These are phyloP conservation scores for Stephania yunnanensis DNA, from an alignment of 164 flowering plant species.

Conservation along the genomic window DNA sequence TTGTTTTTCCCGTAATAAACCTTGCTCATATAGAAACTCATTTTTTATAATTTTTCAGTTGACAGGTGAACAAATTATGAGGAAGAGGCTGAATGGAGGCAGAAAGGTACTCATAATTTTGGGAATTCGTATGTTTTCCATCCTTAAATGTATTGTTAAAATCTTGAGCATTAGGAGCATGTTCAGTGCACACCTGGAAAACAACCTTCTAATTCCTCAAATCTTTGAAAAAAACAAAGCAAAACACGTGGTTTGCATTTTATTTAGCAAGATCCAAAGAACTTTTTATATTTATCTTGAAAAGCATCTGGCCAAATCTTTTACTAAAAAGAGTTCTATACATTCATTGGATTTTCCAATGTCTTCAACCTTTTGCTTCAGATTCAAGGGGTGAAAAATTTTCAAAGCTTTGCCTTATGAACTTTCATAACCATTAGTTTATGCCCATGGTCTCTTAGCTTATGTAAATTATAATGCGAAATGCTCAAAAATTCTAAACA, in stretches of 20 bases:
- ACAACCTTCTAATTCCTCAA: no score
- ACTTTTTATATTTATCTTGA: no score
- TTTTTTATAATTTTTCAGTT: constrained; percentile 16
- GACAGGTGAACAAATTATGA: constrained; percentile 22
- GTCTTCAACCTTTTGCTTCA: neutral
- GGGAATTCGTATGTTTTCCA: neutral
- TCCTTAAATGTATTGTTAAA: neutral
- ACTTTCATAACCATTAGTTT: neutral
- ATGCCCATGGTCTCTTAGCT: neutral
- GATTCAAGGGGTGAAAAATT: neutral
- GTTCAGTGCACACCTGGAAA: no score
- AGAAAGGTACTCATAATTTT: constrained; percentile 22
- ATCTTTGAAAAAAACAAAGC: no score
- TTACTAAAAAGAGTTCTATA: neutral
- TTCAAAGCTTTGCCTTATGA: neutral
- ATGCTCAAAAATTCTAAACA: neutral
- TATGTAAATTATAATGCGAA: neutral
- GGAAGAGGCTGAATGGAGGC: constrained; percentile 27
- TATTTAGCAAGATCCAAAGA: no score
- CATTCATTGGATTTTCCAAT: neutral
- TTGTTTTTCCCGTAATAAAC: neutral
- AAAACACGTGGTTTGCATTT: no score
- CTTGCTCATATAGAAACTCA: constrained; percentile 12
- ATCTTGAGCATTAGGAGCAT: neutral
- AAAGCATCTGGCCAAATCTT: neutral